Evolutionary conservation across 495 filamentous ascomycete genomes (phyloP).

Genomic region (Chaetomium fimeti): DNA sequence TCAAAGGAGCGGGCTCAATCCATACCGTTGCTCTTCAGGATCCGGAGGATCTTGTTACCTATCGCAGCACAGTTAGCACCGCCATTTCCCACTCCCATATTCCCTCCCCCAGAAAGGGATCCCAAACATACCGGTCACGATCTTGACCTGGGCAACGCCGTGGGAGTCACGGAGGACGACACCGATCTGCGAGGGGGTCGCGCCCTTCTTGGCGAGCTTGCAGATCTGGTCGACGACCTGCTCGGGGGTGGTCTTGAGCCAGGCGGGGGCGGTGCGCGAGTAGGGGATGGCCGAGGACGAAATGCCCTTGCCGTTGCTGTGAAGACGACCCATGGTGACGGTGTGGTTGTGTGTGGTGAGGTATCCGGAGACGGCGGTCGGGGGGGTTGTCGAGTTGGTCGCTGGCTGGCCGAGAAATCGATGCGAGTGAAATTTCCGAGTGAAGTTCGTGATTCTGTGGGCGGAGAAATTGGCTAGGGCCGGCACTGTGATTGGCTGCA

Average conservation of each 20-base stretch:
- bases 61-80: constrained; percentile 27
- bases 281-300: constrained; percentile 91
- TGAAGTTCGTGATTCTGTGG: constrained; percentile 21
- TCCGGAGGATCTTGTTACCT: constrained; percentile 99
- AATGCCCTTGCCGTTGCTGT: constrained; percentile 99
- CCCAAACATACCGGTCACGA: constrained; percentile 81
- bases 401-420: constrained; percentile 33
- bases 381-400: constrained; percentile 26
- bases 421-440: constrained; percentile 24
- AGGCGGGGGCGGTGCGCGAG: constrained; percentile 84
- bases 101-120: neutral
- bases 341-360: constrained; percentile 37
- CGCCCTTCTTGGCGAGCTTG: constrained; percentile 97
- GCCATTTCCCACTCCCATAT: constrained; percentile 12
- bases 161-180: constrained; percentile 95
- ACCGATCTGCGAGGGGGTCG: constrained; percentile 97
- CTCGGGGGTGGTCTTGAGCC: constrained; percentile 86
- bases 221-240: constrained; percentile 98
- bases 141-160: constrained; percentile 93
- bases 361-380: constrained; percentile 29
- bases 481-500: constrained; percentile 17
- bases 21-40: constrained; percentile 76
- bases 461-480: constrained; percentile 26
- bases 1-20: constrained; percentile 19
- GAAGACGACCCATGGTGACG: constrained; percentile 91